Evolutionary conservation across 345 rosid genomes (phyloP).

Genomic region (Gossypium thurberi): DNA sequence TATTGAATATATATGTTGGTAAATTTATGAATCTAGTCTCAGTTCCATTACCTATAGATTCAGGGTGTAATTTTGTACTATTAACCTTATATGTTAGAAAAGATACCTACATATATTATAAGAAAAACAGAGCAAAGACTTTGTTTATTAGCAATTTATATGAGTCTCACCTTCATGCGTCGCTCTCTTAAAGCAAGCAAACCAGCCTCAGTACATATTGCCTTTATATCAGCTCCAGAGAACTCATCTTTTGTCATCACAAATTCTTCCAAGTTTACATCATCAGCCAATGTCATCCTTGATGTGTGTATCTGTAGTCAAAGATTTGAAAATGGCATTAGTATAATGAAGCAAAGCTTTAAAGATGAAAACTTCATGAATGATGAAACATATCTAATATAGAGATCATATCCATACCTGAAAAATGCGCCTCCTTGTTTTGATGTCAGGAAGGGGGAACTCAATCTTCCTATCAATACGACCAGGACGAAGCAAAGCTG

Average conservation of each 20-base stretch:
- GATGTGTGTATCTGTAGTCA: constrained; percentile 78
- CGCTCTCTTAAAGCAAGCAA: constrained; percentile 93
- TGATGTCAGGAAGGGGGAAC: constrained; percentile 98
- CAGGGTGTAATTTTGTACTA: neutral
- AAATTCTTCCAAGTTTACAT: constrained; percentile 96
- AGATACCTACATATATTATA: neutral
- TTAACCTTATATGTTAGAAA: neutral
- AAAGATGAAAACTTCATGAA: neutral
- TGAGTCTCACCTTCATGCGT: constrained; percentile 72
- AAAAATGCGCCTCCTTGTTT: constrained; percentile 94
- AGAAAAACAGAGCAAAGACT: neutral
- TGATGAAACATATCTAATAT: neutral
- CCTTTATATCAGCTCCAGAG: constrained; percentile 97
- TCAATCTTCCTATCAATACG: constrained; percentile 93
- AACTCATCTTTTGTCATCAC: constrained; percentile 97
- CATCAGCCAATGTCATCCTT: constrained; percentile 93
- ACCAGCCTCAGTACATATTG: constrained; percentile 97
- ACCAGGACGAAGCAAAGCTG: constrained; percentile 95
- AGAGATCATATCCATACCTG: constrained; percentile 39
- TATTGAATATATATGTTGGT: neutral
- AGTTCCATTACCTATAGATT: neutral
- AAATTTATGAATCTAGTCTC: neutral
- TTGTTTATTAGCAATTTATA: neutral
- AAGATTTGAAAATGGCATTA: neutral
- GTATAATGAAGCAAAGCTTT: neutral